A percentile compares a stretch with the other conserved stretches of the same genome.
phyloP scores from a whole-genome alignment of 1,284 basidiomycete species.

The Cystobasidium pallidum region DNA sequence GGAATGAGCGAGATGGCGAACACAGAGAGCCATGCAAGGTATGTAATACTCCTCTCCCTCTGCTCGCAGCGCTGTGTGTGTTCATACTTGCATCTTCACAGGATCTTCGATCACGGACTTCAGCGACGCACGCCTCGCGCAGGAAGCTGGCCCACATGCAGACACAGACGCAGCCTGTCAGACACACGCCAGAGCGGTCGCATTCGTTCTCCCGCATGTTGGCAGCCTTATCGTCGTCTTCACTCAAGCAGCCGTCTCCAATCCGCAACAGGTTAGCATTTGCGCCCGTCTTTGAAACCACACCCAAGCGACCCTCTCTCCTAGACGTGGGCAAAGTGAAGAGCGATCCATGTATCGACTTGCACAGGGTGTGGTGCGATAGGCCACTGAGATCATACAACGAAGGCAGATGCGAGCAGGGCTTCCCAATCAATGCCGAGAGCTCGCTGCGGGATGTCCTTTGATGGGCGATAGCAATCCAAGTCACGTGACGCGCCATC shows the following conservation, averaged over 20 bases:
- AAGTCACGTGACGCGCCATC: not conserved
- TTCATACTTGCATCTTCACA: not conserved
- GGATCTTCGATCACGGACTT: slow-evolving; percentile 4
- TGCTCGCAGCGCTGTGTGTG: not conserved
- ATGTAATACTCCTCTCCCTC: not conserved
- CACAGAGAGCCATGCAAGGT: not conserved
- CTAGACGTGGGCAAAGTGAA: slow-evolving; percentile 10
- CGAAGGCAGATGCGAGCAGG: slow-evolving; percentile 4
- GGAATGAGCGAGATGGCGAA: not conserved
- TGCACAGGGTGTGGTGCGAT: not conserved
- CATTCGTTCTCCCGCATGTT: slow-evolving; percentile 5
- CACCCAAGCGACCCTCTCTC: slow-evolving; percentile 16
- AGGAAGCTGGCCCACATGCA: slow-evolving; percentile 4
- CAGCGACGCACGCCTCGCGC: not conserved
- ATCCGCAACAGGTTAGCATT: not conserved
- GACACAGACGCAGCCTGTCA: slow-evolving; percentile 10
- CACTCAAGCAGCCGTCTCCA: not conserved
- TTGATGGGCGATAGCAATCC: not conserved
- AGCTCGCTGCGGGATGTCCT: slow-evolving; percentile 30
- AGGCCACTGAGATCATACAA: not conserved
- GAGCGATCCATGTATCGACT: slow-evolving; percentile 25
- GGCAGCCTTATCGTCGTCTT: not conserved
- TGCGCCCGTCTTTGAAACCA: not conserved
- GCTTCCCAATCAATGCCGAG: slow-evolving; percentile 28
- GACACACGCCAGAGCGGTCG: slow-evolving; percentile 5